A percentile compares a stretch with the other conserved stretches of the same genome.
Conservation (phyloP, 2,329 filamentous ascomycete species). For the Fusarium ramigenum region DNA sequence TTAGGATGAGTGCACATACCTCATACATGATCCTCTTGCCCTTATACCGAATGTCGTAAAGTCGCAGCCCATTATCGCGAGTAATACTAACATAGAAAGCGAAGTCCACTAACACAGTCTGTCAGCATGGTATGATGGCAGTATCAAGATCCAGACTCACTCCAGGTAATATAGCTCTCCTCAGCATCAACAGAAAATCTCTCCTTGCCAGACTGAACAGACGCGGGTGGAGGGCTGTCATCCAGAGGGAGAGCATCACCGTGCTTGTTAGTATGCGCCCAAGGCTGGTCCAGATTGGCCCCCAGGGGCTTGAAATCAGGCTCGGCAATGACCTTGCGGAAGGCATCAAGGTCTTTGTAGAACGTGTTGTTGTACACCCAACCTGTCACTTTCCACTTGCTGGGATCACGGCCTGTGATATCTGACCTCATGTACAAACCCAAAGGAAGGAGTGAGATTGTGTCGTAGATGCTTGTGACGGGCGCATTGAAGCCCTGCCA, state of each 20-base stretch:
- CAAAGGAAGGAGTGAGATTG: not conserved
- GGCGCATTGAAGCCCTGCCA: constrained; percentile 8
- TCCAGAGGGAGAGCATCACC: not conserved
- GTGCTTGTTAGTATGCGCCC: not conserved
- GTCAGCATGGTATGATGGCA: not conserved
- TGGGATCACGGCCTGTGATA: not conserved
- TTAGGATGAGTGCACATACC: accelerated
- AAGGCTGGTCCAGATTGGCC: not conserved
- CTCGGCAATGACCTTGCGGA: not conserved
- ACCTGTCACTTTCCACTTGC: not conserved
- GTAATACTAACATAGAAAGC: not conserved
- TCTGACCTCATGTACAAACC: not conserved
- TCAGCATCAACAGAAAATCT: not conserved
- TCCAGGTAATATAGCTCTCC: constrained; percentile 4
- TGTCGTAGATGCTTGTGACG: constrained; percentile 1
- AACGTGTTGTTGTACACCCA: constrained; percentile 2
- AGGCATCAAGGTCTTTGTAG: not conserved
- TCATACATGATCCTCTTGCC: constrained; percentile 1
- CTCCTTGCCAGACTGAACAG: not conserved
- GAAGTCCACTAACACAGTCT: not conserved
- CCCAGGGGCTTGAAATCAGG: not conserved
- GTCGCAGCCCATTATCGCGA: not conserved
- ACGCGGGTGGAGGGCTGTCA: not conserved
- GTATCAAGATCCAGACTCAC: accelerated
- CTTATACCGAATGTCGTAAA: not conserved